Base-by-base conservation (phyloP, 495 filamentous ascomycete species). In the Penicillium mononematosum region DNA sequence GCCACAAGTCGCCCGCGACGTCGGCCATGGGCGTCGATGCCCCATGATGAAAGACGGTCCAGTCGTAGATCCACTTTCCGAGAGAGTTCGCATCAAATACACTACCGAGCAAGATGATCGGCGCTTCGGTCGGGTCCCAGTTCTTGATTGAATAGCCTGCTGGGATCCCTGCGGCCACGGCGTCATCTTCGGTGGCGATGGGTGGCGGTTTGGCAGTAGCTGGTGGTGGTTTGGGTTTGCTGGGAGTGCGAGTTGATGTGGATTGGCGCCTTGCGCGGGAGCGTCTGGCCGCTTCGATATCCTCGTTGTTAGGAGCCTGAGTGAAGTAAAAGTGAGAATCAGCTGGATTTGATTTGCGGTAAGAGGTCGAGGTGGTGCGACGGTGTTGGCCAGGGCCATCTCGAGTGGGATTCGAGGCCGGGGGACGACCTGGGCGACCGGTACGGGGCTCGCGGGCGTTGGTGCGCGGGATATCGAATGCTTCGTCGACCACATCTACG, bases 61-160 rank as follows among this genome's bases (percentile, higher is more conserved):
- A 98, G 81, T 98, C 96, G 77, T 96, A 98, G 70, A 98, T 93
- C 94, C 94, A 98, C 74, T 96, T 96, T 66, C 94, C 94, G 16
- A 98, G 82, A 20, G 90, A 95, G 81, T 96, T 96, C 71, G 94
- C 90, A 67, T 98, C 95, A 68, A 98, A 98, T 45, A 98, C 94
- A 68, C 90, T 95, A 42, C 94, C 94, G 9, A 98, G 82, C 6
- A 98, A 82, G 70, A 96, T 85, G 71, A 98, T 96, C 32, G 94
- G 89, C 62, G 90, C 90, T 73, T 96, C 92, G 44, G 85, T 86
- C 1, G 92, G 93, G 69, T 98, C 95, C 94, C 94, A 99, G 81
- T 99, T 97, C 78, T 98, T 97, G 74, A 91, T 84, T 34, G 89
- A 96, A 76, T 96, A 99, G 45, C 96, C 94, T 2, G 86, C 71